Conservation (phyloP, 441 rosid genomes). For the Metrosideros polymorpha region DNA sequence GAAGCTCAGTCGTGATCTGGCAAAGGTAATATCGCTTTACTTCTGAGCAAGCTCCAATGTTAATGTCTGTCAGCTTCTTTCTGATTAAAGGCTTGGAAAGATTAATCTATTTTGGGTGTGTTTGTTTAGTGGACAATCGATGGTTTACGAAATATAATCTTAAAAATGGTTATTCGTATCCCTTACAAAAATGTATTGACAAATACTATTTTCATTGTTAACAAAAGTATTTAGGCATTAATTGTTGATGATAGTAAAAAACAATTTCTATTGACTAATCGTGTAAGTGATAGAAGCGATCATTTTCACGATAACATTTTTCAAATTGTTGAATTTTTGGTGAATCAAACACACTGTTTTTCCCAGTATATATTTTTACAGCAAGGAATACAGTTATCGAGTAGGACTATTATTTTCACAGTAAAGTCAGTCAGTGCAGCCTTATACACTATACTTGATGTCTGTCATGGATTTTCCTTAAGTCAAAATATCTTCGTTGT, state of each 20-base stretch:
- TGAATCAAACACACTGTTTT: background rate
- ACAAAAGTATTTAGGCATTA: background rate
- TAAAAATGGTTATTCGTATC: background rate
- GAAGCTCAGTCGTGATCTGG: slow-evolving; percentile 68
- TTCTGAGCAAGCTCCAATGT: background rate
- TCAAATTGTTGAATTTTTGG: background rate
- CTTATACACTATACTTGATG: background rate
- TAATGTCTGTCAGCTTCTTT: background rate
- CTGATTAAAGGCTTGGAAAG: background rate
- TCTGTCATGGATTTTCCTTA: background rate
- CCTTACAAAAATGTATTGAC: background rate
- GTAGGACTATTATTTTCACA: background rate
- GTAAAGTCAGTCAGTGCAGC: background rate
- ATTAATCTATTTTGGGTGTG: background rate
- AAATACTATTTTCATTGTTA: background rate
- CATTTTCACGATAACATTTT: background rate
- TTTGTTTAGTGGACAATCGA: background rate
- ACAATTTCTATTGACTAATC: background rate
- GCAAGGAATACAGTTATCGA: background rate
- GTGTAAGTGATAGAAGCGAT: background rate
- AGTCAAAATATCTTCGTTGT: background rate
- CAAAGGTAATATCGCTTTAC: slow-evolving; percentile 37
- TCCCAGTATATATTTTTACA: background rate
- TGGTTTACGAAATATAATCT: background rate
- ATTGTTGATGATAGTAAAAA: background rate